These are phyloP conservation scores for Paramecium sonneborni DNA, from an alignment of 73 alveolate genomes.

Conservation along the genomic window DNA sequence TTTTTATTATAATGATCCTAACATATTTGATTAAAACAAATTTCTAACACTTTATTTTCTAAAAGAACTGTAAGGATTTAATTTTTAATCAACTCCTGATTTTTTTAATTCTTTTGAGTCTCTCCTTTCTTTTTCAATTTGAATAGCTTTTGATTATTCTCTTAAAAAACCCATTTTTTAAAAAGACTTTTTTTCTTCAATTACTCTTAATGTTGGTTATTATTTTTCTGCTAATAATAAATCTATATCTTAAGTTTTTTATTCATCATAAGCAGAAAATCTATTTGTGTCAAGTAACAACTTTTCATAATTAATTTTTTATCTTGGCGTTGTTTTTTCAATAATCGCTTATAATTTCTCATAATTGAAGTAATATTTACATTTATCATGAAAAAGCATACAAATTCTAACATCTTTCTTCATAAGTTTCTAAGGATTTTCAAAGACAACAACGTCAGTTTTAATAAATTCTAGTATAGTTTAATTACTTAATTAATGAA, in stretches of 20 bases:
- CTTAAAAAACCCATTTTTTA: background rate
- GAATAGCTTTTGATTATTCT: background rate
- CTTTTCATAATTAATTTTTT: slow-evolving; percentile 9
- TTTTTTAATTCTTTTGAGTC: background rate
- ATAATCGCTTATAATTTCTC: background rate
- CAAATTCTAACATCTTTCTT: background rate
- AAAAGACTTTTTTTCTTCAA: background rate
- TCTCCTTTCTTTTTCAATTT: background rate
- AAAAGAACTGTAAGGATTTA: slow-evolving; percentile 4
- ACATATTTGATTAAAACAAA: background rate
- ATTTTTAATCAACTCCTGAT: background rate
- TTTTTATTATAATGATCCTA: background rate
- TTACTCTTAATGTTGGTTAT: background rate
- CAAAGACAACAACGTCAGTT: background rate
- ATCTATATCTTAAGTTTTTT: background rate
- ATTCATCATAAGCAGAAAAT: slow-evolving; percentile 37
- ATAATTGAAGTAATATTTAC: background rate
- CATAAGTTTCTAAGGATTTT: background rate
- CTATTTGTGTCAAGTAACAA: slow-evolving; percentile 23
- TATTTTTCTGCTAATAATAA: slow-evolving; percentile 1
- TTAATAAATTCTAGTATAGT: background rate
- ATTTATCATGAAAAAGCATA: background rate
- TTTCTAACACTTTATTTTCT: background rate
- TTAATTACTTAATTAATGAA: background rate
- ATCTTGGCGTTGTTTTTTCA: background rate